phyloP scores from a whole-genome alignment of 495 filamentous ascomycete genomes.

The Aspergillus steynii region DNA sequence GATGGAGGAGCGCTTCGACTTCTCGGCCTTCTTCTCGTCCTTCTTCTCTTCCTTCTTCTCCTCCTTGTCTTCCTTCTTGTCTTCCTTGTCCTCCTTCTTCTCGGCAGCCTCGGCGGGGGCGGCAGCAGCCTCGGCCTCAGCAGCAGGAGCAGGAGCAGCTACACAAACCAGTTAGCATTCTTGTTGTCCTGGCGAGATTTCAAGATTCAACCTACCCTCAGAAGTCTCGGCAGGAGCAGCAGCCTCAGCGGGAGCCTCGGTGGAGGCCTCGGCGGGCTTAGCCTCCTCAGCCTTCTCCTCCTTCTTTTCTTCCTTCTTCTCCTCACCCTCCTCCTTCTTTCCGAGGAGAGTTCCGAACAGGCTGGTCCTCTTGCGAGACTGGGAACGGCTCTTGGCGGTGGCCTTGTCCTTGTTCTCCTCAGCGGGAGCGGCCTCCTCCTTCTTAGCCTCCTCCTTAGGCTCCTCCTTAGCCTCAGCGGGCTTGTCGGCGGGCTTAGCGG shows the following conservation, averaged over 20 bases:
- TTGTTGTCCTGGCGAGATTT: not conserved
- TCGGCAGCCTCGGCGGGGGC: slow-evolving; percentile 27
- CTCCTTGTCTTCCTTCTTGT: slow-evolving; percentile 35
- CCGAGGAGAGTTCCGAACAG: slow-evolving; percentile 76
- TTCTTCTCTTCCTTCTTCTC: slow-evolving; percentile 38
- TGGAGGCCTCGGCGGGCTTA: slow-evolving; percentile 32
- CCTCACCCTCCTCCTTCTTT: slow-evolving; percentile 73
- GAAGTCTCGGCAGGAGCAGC: slow-evolving; percentile 30
- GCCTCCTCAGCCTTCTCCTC: slow-evolving; percentile 40
- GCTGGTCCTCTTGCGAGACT: slow-evolving; percentile 82
- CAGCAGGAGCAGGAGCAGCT: slow-evolving; percentile 11
- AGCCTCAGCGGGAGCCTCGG: slow-evolving; percentile 31
- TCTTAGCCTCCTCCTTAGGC: slow-evolving; percentile 43
- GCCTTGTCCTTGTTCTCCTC: slow-evolving; percentile 50
- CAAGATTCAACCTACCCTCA: slow-evolving; percentile 23
- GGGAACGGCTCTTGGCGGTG: slow-evolving; percentile 66
- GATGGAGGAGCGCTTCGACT: slow-evolving; percentile 53
- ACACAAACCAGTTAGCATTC: slow-evolving; percentile 12
- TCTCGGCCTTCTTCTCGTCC: slow-evolving; percentile 36
- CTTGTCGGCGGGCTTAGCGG: slow-evolving; percentile 52
- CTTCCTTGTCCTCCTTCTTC: slow-evolving; percentile 33
- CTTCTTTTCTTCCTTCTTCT: slow-evolving; percentile 50
- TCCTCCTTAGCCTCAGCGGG: slow-evolving; percentile 46
- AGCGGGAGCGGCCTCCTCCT: slow-evolving; percentile 44
- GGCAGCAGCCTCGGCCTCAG: slow-evolving; percentile 10